A percentile compares a stretch with the other conserved stretches of the same genome.
Conservation (phyloP, 2,329 filamentous ascomycete genomes). For the Phaeoacremonium minimum region DNA sequence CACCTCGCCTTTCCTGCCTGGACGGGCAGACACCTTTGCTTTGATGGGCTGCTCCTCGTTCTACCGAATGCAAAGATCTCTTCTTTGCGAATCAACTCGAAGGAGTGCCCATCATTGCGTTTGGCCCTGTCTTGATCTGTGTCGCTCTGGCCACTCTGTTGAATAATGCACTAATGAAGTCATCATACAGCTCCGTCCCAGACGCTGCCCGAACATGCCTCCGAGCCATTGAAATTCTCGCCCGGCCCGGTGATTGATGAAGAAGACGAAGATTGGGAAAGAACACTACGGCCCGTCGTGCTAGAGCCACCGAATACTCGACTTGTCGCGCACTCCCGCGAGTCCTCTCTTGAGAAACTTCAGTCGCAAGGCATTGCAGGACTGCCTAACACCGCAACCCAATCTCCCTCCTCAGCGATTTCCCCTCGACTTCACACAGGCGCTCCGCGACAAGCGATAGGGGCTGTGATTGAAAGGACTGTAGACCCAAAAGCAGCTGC, state of each 20-base stretch:
- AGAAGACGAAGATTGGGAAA: constrained; percentile 48
- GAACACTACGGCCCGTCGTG: constrained; percentile 42
- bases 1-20: too few species aligned
- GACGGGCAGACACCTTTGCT: too few species aligned
- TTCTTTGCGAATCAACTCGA: too few species aligned
- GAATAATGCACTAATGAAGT: too few species aligned
- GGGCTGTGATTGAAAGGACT: constrained; percentile 43
- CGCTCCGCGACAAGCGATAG: constrained; percentile 33
- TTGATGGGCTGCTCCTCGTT: too few species aligned
- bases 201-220: constrained; percentile 51
- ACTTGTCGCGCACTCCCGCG: constrained; percentile 47
- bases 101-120: too few species aligned
- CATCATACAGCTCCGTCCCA: constrained; percentile 55
- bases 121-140: too few species aligned
- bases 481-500: constrained; percentile 49
- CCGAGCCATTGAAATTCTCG: constrained; percentile 48
- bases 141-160: too few species aligned
- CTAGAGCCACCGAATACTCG: constrained; percentile 32
- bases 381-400: constrained; percentile 21
- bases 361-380: constrained; percentile 26
- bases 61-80: too few species aligned
- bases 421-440: constrained; percentile 35
- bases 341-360: constrained; percentile 54
- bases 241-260: constrained; percentile 47
- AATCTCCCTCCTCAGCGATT: constrained; percentile 16